A percentile compares a stretch with the other conserved stretches of the same genome.
phyloP scores from a whole-genome alignment of 2,329 filamentous ascomycete species.

The Colletotrichum lupini region DNA sequence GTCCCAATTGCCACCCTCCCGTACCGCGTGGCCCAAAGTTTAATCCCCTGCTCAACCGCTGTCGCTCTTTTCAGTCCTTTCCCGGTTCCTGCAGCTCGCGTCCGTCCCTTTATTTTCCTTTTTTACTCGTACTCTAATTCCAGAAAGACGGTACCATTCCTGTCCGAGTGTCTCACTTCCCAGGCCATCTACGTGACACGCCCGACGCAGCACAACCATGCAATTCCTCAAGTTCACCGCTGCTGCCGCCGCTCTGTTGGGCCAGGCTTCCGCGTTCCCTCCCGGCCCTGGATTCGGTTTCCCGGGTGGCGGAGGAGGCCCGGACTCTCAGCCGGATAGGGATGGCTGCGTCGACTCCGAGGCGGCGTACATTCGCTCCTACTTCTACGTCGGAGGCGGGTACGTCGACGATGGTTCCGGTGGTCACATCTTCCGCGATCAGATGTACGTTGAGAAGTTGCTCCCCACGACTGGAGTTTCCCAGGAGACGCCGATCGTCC shows the following conservation, averaged over 20 bases:
- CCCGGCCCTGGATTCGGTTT: not conserved
- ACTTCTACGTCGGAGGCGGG: slow-evolving; percentile 51
- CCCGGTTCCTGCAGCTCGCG: slow-evolving; percentile 16
- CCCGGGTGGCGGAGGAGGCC: not conserved
- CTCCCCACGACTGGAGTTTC: slow-evolving; percentile 43
- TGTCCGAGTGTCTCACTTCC: slow-evolving; percentile 2
- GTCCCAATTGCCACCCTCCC: slow-evolving; percentile 21
- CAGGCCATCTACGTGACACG: slow-evolving; percentile 1
- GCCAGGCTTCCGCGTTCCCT: slow-evolving; percentile 19
- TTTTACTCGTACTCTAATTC: not conserved
- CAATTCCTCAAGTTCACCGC: slow-evolving; percentile 28
- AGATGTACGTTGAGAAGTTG: slow-evolving; percentile 66
- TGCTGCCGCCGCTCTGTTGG: slow-evolving; percentile 25
- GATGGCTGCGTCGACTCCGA: slow-evolving; percentile 22
- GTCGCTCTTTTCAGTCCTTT: slow-evolving; percentile 17
- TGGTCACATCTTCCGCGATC: slow-evolving; percentile 48
- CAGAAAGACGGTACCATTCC: not conserved
- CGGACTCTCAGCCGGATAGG: not conserved
- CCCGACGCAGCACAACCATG: slow-evolving; percentile 19
- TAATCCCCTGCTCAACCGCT: slow-evolving; percentile 28
- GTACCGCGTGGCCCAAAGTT: not conserved
- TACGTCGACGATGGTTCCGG: slow-evolving; percentile 46
- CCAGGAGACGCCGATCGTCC: slow-evolving; percentile 48
- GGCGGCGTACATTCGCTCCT: slow-evolving; percentile 40
- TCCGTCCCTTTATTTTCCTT: not conserved